phyloP scores from a whole-genome alignment of 2,329 filamentous ascomycete genomes.

The Aphanoascus verrucosus region DNA sequence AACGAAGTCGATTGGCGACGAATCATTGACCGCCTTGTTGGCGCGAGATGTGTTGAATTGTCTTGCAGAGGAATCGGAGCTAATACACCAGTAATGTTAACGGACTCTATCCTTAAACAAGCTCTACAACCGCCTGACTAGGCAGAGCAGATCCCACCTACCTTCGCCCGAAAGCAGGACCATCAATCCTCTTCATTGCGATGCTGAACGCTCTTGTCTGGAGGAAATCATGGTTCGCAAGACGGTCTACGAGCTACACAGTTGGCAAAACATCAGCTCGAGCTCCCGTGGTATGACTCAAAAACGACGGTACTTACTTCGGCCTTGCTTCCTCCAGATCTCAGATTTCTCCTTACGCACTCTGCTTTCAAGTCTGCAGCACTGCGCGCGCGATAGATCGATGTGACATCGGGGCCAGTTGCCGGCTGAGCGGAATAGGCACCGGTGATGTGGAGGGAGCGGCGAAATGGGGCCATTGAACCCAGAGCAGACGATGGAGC shows the following conservation, averaged over 20 bases:
- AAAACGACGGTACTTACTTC: slow-evolving; percentile 34
- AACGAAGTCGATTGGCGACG: slow-evolving; percentile 53
- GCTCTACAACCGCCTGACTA: too few relatives aligned
- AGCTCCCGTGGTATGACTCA: not conserved
- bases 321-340: slow-evolving; percentile 38
- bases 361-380: slow-evolving; percentile 43
- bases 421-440: slow-evolving; percentile 44
- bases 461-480: slow-evolving; percentile 26
- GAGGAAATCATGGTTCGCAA: slow-evolving; percentile 44
- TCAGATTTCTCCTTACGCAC: slow-evolving; percentile 41
- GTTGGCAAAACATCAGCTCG: not conserved
- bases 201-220: slow-evolving; percentile 46
- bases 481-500: slow-evolving; percentile 13
- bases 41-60: slow-evolving; percentile 53
- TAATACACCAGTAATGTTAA: not conserved
- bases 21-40: slow-evolving; percentile 47
- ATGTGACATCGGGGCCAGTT: slow-evolving; percentile 42
- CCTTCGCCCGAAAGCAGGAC: slow-evolving; percentile 27
- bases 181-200: slow-evolving; percentile 41
- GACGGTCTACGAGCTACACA: slow-evolving; percentile 40
- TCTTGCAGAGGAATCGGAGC: slow-evolving; percentile 27
- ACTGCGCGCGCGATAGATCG: slow-evolving; percentile 42
- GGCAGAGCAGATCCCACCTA: slow-evolving; percentile 10
- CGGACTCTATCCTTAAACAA: too few relatives aligned
- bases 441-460: slow-evolving; percentile 51